Evolutionary conservation across 2,329 filamentous ascomycete species (phyloP), one percentile per base, ranked within the genome.

Genomic region (Diplodia mutila): DNA sequence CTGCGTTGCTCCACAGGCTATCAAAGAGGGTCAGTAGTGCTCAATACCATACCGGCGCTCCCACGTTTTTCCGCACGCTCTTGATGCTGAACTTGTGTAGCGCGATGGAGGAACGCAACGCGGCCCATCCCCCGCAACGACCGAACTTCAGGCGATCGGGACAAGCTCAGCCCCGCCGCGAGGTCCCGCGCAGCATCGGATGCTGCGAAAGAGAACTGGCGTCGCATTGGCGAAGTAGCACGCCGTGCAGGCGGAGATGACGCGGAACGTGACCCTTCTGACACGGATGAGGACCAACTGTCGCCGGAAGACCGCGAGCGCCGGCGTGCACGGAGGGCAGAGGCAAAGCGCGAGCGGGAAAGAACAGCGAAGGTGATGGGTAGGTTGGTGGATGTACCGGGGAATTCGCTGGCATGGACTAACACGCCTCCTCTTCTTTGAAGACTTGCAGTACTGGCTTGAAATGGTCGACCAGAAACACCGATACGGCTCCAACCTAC

Each of bases 381-480:
- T 63, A 63, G 16, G 59, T 21, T 32, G 27, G 46, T 14, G 11
- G 6, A 11, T 3, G 9, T 29, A 25, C 16, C 14, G 6, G n/a
- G 11, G 9, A 7, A 8, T 16, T 25, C 9, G 46, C 25, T 6
- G 27, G 27, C 21, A 14, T n/a, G 16, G 9, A 42, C 59, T 63
- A 37, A 90, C 88, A 77, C 94, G 97, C 91, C 42, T 46, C 91
- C 42, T 46, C 42, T 32, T 12, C 21, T 3, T 14, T 51, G 11
- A 16, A 63, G 92, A 92, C 21, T 77, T 96, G 42, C 90, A 92
- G 74, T 97, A 97, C 75, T 97, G 95, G 70, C 82, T 89, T 1
- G 88, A 97, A 74, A 94, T 97, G 90, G 89, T 94, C 8, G 91
- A 95, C 76, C 81, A 89, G 55, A 94, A 96, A 77, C 93, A 97